Evolutionary conservation across 2,329 filamentous ascomycete species (phyloP).

Genomic region (Rosellinia necatrix): DNA sequence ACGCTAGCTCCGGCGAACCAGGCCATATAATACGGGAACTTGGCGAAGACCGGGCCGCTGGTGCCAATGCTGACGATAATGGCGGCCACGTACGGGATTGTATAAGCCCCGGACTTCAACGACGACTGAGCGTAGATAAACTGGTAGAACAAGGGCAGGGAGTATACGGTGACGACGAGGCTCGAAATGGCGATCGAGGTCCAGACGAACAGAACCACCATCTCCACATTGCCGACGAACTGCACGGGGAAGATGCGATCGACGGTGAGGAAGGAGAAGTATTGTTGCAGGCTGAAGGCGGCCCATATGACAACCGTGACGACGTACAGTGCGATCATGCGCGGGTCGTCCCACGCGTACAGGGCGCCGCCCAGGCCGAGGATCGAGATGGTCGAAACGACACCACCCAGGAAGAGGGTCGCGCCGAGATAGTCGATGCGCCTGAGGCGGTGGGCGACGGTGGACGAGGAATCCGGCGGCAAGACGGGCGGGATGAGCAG

Average conservation of each 20-base stretch:
- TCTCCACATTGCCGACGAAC: conserved; percentile 9
- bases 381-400: conserved; percentile 1
- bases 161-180: conserved; percentile 11
- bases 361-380: conserved; percentile 10
- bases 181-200: conserved; percentile 12
- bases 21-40: conserved; percentile 7
- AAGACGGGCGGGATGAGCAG: conserved; percentile 40
- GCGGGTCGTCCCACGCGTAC: conserved; percentile 7
- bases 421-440: conserved; percentile 45
- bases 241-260: conserved; percentile 21
- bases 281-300: conserved; percentile 15
- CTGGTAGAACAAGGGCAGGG: conserved; percentile 19
- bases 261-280: conserved; percentile 14
- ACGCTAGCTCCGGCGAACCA: conserved; percentile 15
- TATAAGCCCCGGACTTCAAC: not conserved
- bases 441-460: conserved; percentile 44
- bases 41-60: conserved; percentile 14
- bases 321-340: conserved; percentile 16
- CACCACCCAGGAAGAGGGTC: conserved; percentile 13
- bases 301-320: not conserved
- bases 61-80: conserved; percentile 9
- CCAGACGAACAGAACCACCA: conserved; percentile 19
- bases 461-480: conserved; percentile 48
- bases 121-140: conserved; percentile 12
- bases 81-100: conserved; percentile 14